phyloP scores from a whole-genome alignment of 2,329 filamentous ascomycete genomes.

The Nemania serpens region DNA sequence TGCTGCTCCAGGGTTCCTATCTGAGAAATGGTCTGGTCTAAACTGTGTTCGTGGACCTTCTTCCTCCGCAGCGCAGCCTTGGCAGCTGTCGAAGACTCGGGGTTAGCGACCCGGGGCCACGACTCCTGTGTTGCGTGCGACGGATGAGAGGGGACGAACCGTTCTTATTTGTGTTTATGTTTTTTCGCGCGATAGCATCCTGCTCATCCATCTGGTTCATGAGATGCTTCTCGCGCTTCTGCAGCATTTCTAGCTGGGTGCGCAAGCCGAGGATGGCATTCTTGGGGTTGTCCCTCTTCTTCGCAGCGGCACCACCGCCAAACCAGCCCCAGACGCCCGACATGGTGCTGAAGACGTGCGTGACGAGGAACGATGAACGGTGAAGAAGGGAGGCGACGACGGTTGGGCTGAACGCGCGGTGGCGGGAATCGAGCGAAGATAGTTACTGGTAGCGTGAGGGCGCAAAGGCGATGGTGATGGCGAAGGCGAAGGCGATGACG shows the following conservation, averaged over 20 bases:
- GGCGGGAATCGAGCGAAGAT: conserved; percentile 7
- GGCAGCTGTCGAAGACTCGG: conserved; percentile 64
- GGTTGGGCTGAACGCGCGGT: background rate
- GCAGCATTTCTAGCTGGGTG: conserved; percentile 93
- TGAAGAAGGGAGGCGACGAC: background rate
- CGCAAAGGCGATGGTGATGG: background rate
- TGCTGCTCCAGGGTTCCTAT: conserved; percentile 93
- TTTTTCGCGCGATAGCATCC: conserved; percentile 84
- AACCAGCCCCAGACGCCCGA: conserved; percentile 86
- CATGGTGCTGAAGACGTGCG: conserved; percentile 50
- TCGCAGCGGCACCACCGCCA: conserved; percentile 78
- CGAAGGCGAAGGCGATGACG: conserved; percentile 15
- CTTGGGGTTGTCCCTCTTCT: conserved; percentile 93
- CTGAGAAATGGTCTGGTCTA: conserved; percentile 88
- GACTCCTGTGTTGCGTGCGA: background rate
- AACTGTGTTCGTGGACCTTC: conserved; percentile 89
- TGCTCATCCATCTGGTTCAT: conserved; percentile 93
- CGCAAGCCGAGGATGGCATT: conserved; percentile 91
- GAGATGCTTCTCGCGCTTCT: conserved; percentile 92
- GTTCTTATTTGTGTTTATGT: conserved; percentile 86
- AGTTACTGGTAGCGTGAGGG: background rate
- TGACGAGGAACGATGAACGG: background rate
- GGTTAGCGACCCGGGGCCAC: conserved; percentile 29
- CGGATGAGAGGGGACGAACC: conserved; percentile 60
- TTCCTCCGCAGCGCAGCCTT: conserved; percentile 90